These are phyloP conservation scores for Arachnopeziza araneosa DNA, from an alignment of 2,329 filamentous ascomycete genomes.

Conservation along the genomic window DNA sequence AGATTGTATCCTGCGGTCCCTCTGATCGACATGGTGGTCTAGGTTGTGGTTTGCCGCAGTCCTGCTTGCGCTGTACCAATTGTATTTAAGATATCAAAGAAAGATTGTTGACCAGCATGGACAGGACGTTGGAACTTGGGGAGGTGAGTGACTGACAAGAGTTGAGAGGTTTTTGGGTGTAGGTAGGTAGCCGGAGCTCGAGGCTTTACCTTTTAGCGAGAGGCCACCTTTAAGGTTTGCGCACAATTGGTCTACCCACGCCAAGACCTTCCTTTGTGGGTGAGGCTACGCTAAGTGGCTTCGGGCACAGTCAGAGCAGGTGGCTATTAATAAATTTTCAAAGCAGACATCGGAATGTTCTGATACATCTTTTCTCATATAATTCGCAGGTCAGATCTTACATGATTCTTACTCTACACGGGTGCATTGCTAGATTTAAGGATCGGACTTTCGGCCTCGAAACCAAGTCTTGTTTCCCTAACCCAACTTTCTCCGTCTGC, in stretches of 20 bases:
- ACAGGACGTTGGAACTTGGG: neutral
- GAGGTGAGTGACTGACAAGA: neutral
- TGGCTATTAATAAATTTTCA: neutral
- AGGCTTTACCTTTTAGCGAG: neutral
- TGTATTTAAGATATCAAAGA: neutral
- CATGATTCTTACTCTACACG: too few relatives aligned
- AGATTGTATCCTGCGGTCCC: conserved; percentile 44
- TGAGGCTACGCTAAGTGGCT: neutral
- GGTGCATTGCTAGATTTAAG: too few relatives aligned
- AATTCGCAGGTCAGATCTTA: too few relatives aligned
- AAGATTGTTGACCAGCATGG: neutral
- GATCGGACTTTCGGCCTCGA: too few relatives aligned
- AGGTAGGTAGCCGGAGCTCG: neutral
- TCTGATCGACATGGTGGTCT: conserved; percentile 51
- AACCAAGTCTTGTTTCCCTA: neutral
- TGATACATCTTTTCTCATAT: too few relatives aligned
- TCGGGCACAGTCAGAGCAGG: neutral
- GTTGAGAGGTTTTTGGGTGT: neutral
- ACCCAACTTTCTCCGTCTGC: neutral
- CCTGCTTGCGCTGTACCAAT: conserved; percentile 25
- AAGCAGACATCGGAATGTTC: too few relatives aligned
- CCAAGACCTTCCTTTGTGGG: neutral
- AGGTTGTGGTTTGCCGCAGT: conserved; percentile 17
- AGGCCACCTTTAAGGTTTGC: neutral
- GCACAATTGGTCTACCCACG: neutral